Base-by-base conservation (phyloP, 106 monocot species). In the Acorus gramineus region DNA sequence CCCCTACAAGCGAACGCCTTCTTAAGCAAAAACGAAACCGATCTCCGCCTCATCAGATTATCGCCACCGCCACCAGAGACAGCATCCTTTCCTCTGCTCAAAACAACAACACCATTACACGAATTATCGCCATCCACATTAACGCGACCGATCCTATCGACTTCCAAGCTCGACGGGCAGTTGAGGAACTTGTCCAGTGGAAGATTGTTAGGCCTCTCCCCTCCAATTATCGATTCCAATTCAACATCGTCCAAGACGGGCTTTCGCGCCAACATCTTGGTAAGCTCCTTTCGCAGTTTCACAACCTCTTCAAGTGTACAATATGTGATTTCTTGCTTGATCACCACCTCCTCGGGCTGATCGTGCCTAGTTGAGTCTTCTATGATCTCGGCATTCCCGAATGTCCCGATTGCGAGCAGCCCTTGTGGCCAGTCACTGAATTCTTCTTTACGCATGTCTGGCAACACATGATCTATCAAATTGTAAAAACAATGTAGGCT, bases 401-500 rank as follows among this genome's bases (percentile, higher is more conserved):
- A 28, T 28, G 28, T 28, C 28, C 28, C 28, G 1, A 28, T 85
- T 0, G 86, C 52, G 2, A 92, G 76, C 53, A 92, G 46, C 46
- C 76, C 76, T 55, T 92, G 76, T 4, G 86, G 91, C 86, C 86
- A 87, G 13, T 84, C 85, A 13, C 72, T 75, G 77, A 81, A 83
- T 64, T 81, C 81, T 64, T 86, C 91, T 51, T 84, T 81, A 2
- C 53, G 51, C 11, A 7, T 11, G 28, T 7, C n/a, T 55, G 47
- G n/a, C 4, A 8, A 7, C 10, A 14, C 7, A 47, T 14, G 14
- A 52, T 54, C 52, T 56, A n/a, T 14, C 44, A 11, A 50, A 11
- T 5, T 11, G 3, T 7, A 44, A 56, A 28, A 28, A 28, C 28
- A 28, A 28, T 28, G 28, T 28, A 28, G 28, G 28, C 28, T 28